phyloP scores from a whole-genome alignment of 352 stramenopile species.

The Phytophthora meadii region DNA sequence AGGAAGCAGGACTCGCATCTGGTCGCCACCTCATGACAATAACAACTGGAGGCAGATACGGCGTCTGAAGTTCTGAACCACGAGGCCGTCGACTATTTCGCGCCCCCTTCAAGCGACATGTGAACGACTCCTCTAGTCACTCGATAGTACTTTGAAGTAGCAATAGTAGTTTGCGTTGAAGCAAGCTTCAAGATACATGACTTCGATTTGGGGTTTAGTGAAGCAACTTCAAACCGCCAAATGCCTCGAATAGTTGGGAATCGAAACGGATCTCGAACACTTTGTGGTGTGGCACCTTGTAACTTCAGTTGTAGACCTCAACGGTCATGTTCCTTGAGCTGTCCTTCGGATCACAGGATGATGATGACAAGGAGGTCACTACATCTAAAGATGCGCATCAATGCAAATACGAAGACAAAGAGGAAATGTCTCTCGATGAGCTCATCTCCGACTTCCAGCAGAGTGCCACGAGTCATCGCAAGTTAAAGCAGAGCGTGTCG shows the following conservation, averaged over 20 bases:
- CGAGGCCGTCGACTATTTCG: not conserved
- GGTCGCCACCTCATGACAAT: not conserved
- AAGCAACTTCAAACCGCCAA: not conserved
- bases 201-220: not conserved
- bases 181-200: not conserved
- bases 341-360: constrained; percentile 31
- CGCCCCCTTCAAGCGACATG: not conserved
- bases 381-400: constrained; percentile 4
- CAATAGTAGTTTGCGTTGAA: too few species aligned
- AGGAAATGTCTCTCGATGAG: constrained; percentile 48
- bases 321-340: constrained; percentile 37
- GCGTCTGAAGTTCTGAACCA: not conserved
- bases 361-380: constrained; percentile 9
- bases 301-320: not conserved
- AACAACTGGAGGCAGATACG: not conserved
- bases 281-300: not conserved
- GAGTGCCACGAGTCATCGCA: constrained; percentile 32
- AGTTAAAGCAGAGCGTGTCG: constrained; percentile 1
- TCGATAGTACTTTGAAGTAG: too few species aligned
- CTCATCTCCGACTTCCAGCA: constrained; percentile 59
- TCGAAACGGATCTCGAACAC: not conserved
- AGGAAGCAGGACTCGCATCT: not conserved
- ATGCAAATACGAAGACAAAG: constrained; percentile 15
- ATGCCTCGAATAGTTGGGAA: not conserved
- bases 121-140: too few species aligned